Evolutionary conservation across 176 grass and related monocot genomes (phyloP).

Genomic region (Lolium perenne): DNA sequence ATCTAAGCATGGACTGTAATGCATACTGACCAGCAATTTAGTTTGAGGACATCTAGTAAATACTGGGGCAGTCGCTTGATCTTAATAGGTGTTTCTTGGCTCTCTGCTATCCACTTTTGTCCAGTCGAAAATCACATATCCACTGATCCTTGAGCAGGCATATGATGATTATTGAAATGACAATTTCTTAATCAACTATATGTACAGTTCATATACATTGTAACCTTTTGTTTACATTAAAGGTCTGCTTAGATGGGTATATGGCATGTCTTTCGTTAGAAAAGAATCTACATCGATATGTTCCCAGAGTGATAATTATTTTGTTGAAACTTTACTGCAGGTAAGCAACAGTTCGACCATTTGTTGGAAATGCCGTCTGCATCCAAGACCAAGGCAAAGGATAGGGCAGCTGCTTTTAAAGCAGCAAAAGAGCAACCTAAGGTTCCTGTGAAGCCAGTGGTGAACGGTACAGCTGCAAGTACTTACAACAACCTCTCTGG

Average conservation of each 20-base stretch:
- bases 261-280: background rate
- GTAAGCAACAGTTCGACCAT: slow-evolving; percentile 29
- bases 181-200: background rate
- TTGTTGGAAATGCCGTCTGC: slow-evolving; percentile 79
- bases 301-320: slow-evolving; percentile 26
- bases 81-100: background rate
- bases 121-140: background rate
- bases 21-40: background rate
- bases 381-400: slow-evolving; percentile 89
- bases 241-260: slow-evolving; percentile 9
- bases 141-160: background rate
- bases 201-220: background rate
- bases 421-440: slow-evolving; percentile 74
- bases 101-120: slow-evolving; percentile 20
- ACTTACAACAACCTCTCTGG: slow-evolving; percentile 79
- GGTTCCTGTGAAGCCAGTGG: slow-evolving; percentile 63
- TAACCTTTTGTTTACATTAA: background rate
- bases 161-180: background rate
- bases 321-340: slow-evolving; percentile 42
- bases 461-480: slow-evolving; percentile 63
- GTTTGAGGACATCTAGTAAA: background rate
- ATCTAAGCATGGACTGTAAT: background rate
- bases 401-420: slow-evolving; percentile 63
- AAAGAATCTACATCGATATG: background rate
- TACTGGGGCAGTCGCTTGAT: background rate